Evolutionary conservation across 2,329 filamentous ascomycete genomes (phyloP), one percentile per base, ranked within the genome.

Genomic region (Pyrenophora tritici-repentis): DNA sequence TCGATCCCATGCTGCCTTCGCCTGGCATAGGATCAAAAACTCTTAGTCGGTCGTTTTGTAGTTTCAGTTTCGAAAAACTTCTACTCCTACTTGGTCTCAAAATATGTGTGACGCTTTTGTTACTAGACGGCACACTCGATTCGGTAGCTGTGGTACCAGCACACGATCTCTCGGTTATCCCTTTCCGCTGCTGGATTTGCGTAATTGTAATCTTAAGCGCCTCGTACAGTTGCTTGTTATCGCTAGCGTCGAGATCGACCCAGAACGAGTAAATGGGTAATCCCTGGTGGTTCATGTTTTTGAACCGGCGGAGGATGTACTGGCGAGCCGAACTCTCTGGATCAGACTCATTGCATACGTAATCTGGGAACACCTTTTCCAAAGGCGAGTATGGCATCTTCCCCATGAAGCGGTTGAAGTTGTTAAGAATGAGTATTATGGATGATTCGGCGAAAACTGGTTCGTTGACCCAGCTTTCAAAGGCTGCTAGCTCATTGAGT

Each of bases 191-290:
- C 46, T 71, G 65, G 6, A 72, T 68, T 22, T 68, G 63, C n/a
- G 59, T 42, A 18, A 73, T 42, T 7, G 69, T 73, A 46, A 67
- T 69, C 53, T 71, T 73, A 8, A 73, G 55, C 47, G 70, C 69
- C 6, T 65, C 63, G 35, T 72, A 73, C 29, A 73, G 35, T 41
- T 73, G 66, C 39, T 61, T 55, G 34, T 73, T 73, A 39, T 73
- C 69, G 44, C 63, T 62, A 54, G 71, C 62, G 34, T 73, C 69
- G 6, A 73, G 62, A 37, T 73, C 70, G 10, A 71, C 69, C 70
- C 70, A 73, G 46, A 73, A 73, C 0, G 61, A 66, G 44, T 72
- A 73, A n/a, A 73, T 65, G 7, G 61, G 63, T 6, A 72, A 47
- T 0, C 51, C 46, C 34, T 68, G 68, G 4, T 62, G 56, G 33